These are phyloP conservation scores for Cornus florida DNA, from an alignment of 148 eudicot genomes.

Conservation along the genomic window DNA sequence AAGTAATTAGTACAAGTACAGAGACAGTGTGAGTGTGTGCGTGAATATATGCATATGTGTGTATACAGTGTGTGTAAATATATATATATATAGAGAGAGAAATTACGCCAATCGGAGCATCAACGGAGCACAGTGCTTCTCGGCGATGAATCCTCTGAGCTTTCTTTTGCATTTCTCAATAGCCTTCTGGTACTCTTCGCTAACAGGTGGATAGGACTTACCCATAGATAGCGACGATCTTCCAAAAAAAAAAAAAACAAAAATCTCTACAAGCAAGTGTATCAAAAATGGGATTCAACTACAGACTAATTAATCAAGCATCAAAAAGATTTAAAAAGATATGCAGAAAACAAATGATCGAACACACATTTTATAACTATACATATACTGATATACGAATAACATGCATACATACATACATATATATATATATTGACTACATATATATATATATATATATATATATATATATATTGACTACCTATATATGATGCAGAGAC, in stretches of 20 bases:
- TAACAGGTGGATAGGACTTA: slow-evolving; percentile 45
- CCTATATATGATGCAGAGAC: background rate
- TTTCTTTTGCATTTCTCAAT: slow-evolving; percentile 46
- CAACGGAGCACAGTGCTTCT: slow-evolving; percentile 51
- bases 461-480: too few relatives aligned
- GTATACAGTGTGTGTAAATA: background rate
- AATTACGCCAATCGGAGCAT: slow-evolving; percentile 51
- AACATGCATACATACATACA: too few relatives aligned
- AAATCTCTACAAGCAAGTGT: background rate
- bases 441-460: too few relatives aligned
- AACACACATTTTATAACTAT: background rate
- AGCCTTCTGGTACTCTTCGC: slow-evolving; percentile 47
- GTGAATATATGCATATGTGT: background rate
- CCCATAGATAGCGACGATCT: slow-evolving; percentile 33
- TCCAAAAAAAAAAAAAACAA: background rate
- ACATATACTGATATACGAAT: too few relatives aligned
- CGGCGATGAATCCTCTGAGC: slow-evolving; percentile 45
- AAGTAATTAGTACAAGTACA: too few relatives aligned
- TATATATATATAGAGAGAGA: background rate
- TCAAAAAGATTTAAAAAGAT: background rate
- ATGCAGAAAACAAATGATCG: background rate
- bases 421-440: background rate
- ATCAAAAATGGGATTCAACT: background rate
- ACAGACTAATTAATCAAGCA: background rate
- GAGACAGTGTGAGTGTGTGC: background rate